Percentiles rank a stretch among this genome's conserved stretches.
phyloP scores from a whole-genome alignment of 768 basidiomycete species.

The Boletus rufocinnamomeus region DNA sequence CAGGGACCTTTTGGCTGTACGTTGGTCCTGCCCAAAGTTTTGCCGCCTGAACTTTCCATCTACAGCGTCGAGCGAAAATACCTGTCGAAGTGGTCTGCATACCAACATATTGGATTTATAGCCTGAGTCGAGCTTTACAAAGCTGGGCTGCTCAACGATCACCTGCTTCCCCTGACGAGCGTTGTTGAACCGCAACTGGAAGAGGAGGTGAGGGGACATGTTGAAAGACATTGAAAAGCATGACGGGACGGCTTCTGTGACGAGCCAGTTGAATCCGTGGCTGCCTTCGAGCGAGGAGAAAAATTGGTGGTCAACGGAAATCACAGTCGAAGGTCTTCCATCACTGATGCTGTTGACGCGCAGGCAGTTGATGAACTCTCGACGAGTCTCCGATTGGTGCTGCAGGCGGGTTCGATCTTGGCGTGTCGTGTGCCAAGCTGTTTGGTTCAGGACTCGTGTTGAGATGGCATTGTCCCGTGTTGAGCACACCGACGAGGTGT shows the following conservation, averaged over 20 bases:
- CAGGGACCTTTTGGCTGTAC: constrained; percentile 65
- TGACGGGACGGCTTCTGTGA: constrained; percentile 53
- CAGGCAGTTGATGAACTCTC: constrained; percentile 48
- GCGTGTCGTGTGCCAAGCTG: constrained; percentile 55
- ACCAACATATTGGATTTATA: constrained; percentile 68
- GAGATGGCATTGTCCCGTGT: too few species aligned
- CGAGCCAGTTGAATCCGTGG: constrained; percentile 70
- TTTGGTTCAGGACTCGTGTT: constrained; percentile 46
- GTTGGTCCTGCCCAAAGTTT: constrained; percentile 59
- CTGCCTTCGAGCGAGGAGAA: constrained; percentile 23
- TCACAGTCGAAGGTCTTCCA: constrained; percentile 54
- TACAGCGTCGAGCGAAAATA: constrained; percentile 53
- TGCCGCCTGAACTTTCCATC: constrained; percentile 52
- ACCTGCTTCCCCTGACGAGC: constrained; percentile 70
- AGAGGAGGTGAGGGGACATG: constrained; percentile 60
- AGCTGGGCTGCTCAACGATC: constrained; percentile 61
- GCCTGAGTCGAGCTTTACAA: constrained; percentile 64
- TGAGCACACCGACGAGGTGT: too few species aligned
- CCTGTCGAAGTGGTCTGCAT: constrained; percentile 58
- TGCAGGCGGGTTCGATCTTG: constrained; percentile 63
- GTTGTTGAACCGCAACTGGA: constrained; percentile 54
- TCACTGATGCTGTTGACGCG: constrained; percentile 52
- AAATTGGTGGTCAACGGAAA: constrained; percentile 53
- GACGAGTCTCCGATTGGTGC: constrained; percentile 81
- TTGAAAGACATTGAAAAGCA: constrained; percentile 65